Evolutionary conservation across 768 basidiomycete species (phyloP).

Genomic region (Serendipita sp.): DNA sequence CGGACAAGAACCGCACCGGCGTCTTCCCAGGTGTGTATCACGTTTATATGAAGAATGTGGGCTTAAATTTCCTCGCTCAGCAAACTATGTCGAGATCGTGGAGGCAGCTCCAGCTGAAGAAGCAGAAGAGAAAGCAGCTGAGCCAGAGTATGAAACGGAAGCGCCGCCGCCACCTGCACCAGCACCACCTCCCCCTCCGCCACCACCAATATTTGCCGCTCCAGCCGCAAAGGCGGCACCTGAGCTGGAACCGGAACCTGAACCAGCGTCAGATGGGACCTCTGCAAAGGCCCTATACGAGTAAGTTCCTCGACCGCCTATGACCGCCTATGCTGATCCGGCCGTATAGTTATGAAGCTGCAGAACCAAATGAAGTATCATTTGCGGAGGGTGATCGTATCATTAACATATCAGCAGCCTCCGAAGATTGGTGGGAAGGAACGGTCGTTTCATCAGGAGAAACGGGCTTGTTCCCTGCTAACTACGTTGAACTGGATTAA

Average conservation of each 20-base stretch:
- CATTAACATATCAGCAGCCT: slow-evolving; percentile 47
- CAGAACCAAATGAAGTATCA: slow-evolving; percentile 79
- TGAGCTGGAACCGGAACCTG: slow-evolving; percentile 27
- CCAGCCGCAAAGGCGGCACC: slow-evolving; percentile 15
- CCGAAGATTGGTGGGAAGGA: slow-evolving; percentile 83
- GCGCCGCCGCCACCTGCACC: slow-evolving; percentile 25
- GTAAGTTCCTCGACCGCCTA: slow-evolving; percentile 25
- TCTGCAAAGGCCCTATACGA: slow-evolving; percentile 53
- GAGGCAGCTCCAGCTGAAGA: slow-evolving; percentile 20
- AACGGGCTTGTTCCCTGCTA: slow-evolving; percentile 46
- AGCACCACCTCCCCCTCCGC: slow-evolving; percentile 29
- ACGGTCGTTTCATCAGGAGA: slow-evolving; percentile 32
- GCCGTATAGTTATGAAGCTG: slow-evolving; percentile 60
- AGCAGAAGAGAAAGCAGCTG: background rate
- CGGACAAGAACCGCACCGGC: slow-evolving; percentile 46
- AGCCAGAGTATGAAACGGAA: slow-evolving; percentile 4
- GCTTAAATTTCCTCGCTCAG: slow-evolving; percentile 20
- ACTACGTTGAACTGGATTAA: slow-evolving; percentile 15
- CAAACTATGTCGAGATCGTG: slow-evolving; percentile 75
- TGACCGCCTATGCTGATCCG: slow-evolving; percentile 9
- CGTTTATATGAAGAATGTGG: background rate
- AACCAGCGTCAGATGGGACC: slow-evolving; percentile 32
- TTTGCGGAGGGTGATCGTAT: slow-evolving; percentile 75
- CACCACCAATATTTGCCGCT: slow-evolving; percentile 31
- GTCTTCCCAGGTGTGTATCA: slow-evolving; percentile 61